Base-by-base conservation (phyloP, 2,329 filamentous ascomycete species). In the Cyclaneusma minus region DNA sequence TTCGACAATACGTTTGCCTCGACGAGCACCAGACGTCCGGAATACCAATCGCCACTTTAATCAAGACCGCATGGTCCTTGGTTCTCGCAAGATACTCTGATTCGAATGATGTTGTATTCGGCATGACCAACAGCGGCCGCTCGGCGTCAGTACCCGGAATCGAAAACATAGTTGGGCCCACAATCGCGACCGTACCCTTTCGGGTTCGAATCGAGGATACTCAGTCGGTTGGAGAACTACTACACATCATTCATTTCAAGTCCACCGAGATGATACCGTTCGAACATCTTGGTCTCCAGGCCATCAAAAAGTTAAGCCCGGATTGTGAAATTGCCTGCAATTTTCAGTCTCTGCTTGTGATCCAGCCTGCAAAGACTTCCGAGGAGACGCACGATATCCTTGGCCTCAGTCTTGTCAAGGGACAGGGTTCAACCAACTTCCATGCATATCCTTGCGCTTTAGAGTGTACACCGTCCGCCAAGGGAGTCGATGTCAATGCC, bases 181-280 rank as follows among this genome's bases (percentile, higher is more conserved):
- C 52, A 38, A 51, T 57, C 25, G 50, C 51, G 3, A 58, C 54
- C 1, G 44, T 58, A 8, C 55, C 55, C 5, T 36, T 56, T 7
- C 46, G 50, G 11, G 41, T 57, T 2, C 32, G 32, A 3, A 29
- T 54, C 10, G 41, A 43, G 12, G 30, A 40, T 3, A 40, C 41
- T 5, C 35, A 38, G 4, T 39, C 43, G 3, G 42, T 56, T 6
- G 33, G 36, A 0, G 42, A 58, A 14, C 63, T 56, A 27, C 41
- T 69, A n/a, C 42, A 56, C 14, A 37, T 40, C 2, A 45, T 66
- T 2, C 60, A 66, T 13, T 43, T 54, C 10, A 47, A 55, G 20
- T 55, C 54, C 1, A 50, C 58, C 0, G 43, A 54, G 8, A 57
- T 61, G 35, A 59, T 64, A 9, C 57, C 57, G 3, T 54, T 64